Evolutionary conservation across 495 filamentous ascomycete species (phyloP), one percentile per base, ranked within the genome.

Genomic region (Talaromyces proteolyticus): DNA sequence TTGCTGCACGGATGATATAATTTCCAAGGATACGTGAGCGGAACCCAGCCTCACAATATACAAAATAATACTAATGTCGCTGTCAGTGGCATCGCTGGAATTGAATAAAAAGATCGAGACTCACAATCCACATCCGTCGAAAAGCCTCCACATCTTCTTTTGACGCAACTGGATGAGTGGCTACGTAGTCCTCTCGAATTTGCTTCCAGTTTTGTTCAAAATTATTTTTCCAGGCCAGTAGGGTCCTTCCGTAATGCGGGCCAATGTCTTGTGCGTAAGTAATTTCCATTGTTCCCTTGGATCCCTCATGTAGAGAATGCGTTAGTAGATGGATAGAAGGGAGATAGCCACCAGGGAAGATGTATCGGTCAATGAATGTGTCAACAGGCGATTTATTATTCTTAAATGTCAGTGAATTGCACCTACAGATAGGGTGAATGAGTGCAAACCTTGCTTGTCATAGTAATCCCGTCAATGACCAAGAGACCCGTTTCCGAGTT

Each of bases 391-490:
- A 46, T 4, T 57, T 65, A 57, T 20, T 61, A 49, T 58, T 77
- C 19, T 67, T 50, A 34, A 2, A 34, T 34, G 29, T 34, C 14
- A 34, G 29, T n/a, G n/a, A n/a, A n/a, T n/a, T n/a, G n/a, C n/a
- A n/a, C n/a, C n/a, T n/a, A n/a, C n/a, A n/a, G n/a, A n/a, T n/a
- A n/a, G n/a, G n/a, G n/a, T n/a, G n/a, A n/a, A n/a, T n/a, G n/a
- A n/a, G n/a, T n/a, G n/a, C 34, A 25, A 55, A 58, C 59, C 53
- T 41, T 72, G 57, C 88, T 81, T 1, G 85, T 85, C 73, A 88
- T 87, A 11, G 85, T 87, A 51, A 88, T 89, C 50, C 85, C 86
- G 60, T 89, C 86, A 57, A 89, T 85, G 23, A 84, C 76, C 6
- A 81, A 78, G 36, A 88, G 78, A 0, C 85, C 85, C 3, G 79